A percentile compares a stretch with the other conserved stretches of the same genome.
phyloP scores from a whole-genome alignment of 2,329 filamentous ascomycete species.

The Xylaria sp. region DNA sequence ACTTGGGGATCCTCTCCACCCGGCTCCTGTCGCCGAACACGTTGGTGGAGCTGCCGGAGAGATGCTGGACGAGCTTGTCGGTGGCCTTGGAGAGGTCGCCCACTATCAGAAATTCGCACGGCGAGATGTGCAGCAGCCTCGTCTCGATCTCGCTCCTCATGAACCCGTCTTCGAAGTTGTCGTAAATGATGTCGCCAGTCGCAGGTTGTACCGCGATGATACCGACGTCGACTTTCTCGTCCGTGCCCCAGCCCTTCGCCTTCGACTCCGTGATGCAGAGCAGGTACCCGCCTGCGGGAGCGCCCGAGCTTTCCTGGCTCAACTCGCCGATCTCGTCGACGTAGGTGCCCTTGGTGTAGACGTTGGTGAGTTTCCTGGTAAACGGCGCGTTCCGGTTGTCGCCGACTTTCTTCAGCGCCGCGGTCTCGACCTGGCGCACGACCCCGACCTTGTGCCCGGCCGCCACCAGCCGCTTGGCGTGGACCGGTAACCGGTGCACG shows the following conservation, averaged over 20 bases:
- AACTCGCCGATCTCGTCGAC: conserved; percentile 89
- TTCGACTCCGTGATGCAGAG: conserved; percentile 88
- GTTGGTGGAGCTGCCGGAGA: conserved; percentile 87
- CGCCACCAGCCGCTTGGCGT: conserved; percentile 88
- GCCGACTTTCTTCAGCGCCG: conserved; percentile 90
- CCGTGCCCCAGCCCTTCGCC: conserved; percentile 76
- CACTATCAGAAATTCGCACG: conserved; percentile 92
- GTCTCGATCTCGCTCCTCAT: conserved; percentile 98
- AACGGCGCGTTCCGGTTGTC: conserved; percentile 95
- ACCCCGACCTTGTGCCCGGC: conserved; percentile 97
- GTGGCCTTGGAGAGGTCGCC: conserved; percentile 88
- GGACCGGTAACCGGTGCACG: conserved; percentile 86
- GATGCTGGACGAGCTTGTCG: conserved; percentile 86
- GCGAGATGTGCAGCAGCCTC: conserved; percentile 89
- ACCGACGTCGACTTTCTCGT: conserved; percentile 91
- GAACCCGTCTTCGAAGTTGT: conserved; percentile 95
- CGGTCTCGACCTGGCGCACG: conserved; percentile 91
- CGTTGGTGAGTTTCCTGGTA: conserved; percentile 86
- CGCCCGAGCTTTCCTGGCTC: conserved; percentile 54
- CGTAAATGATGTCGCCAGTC: conserved; percentile 94
- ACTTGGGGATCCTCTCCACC: conserved; percentile 75
- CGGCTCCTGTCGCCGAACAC: conserved; percentile 90
- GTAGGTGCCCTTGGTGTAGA: conserved; percentile 98
- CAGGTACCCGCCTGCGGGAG: conserved; percentile 77
- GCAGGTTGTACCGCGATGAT: conserved; percentile 93